These are phyloP conservation scores for Ustilago tritici DNA, from an alignment of 1,284 basidiomycete species.

Conservation along the genomic window DNA sequence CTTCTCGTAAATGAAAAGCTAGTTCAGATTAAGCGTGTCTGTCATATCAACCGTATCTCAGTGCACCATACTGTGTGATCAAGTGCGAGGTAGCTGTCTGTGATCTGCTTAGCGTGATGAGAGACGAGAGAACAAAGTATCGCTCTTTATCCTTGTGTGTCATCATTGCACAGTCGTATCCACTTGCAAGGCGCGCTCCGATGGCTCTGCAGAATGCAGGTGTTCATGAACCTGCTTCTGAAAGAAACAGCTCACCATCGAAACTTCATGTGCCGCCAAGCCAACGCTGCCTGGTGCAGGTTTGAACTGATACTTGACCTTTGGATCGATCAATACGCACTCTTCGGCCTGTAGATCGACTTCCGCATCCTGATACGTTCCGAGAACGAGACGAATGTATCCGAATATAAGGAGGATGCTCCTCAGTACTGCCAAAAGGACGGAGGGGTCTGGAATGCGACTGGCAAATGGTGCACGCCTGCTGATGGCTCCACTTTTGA, in stretches of 20 bases:
- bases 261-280: neutral
- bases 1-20: neutral
- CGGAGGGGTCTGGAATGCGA: neutral
- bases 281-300: neutral
- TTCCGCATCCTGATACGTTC: neutral
- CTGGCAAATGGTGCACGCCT: constrained; percentile 2
- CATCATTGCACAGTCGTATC: neutral
- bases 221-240: neutral
- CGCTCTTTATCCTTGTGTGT: neutral
- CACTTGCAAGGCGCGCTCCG: neutral
- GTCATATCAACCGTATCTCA: neutral
- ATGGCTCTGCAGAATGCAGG: neutral
- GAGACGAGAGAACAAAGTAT: neutral
- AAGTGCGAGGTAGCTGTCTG: neutral
- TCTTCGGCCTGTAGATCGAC: neutral
- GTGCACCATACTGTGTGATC: neutral
- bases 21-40: neutral
- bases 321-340: neutral
- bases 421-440: neutral
- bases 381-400: neutral
- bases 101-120: neutral
- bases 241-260: neutral
- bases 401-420: neutral
- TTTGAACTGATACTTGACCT: neutral
- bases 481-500: neutral